Evolutionary conservation across 208 protist species (phyloP).

Genomic region (Cochliopodium minus): DNA sequence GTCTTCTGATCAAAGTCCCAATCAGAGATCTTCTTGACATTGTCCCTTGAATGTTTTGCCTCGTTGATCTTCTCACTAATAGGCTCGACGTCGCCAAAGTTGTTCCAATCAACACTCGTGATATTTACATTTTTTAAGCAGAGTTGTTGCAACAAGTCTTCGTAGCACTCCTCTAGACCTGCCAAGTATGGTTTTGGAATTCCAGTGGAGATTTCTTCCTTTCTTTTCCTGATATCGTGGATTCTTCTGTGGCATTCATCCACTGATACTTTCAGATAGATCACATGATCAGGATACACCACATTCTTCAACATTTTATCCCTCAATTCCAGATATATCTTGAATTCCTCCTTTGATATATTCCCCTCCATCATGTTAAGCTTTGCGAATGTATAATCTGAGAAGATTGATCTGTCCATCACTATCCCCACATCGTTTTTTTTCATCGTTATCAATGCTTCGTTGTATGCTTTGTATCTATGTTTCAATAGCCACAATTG

Average conservation of each 20-base stretch:
- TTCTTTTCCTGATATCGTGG: not conserved
- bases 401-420: constrained; percentile 20
- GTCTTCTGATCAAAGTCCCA: too few relatives aligned
- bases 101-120: too few relatives aligned
- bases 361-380: constrained; percentile 11
- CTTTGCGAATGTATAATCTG: constrained; percentile 20
- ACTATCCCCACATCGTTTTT: constrained; percentile 5
- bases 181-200: too few relatives aligned
- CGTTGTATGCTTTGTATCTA: constrained; percentile 6
- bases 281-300: not conserved
- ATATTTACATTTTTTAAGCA: too few relatives aligned
- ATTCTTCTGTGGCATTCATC: constrained; percentile 12
- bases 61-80: too few relatives aligned
- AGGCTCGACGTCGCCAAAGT: too few relatives aligned
- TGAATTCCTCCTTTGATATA: constrained; percentile 11
- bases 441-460: not conserved
- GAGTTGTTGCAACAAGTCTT: too few relatives aligned
- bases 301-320: not conserved
- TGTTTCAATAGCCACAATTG: constrained; percentile 18
- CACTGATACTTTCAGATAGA: constrained; percentile 14
- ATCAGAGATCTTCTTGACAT: too few relatives aligned
- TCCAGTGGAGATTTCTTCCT: too few relatives aligned
- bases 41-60: too few relatives aligned
- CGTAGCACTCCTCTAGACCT: too few relatives aligned
- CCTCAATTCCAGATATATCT: not conserved